Base-by-base conservation (phyloP, 2,329 filamentous ascomycete genomes). In the Fusarium sp. region DNA sequence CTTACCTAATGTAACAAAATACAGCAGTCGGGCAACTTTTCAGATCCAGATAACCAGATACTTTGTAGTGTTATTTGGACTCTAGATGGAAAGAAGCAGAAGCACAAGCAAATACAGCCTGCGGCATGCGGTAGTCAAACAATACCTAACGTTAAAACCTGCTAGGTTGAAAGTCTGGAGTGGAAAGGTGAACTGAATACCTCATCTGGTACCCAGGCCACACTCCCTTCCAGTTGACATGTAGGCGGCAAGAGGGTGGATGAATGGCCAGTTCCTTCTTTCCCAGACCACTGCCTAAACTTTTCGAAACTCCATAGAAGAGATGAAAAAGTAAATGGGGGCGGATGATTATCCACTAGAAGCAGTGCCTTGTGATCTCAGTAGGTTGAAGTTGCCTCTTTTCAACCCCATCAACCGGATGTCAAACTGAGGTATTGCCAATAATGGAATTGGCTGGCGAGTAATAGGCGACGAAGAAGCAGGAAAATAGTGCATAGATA, bases 191-290 rank as follows among this genome's bases (percentile, higher is more conserved):
- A 28, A 28, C 26, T 36, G 33, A 31, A 28, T 46, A 28, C 28
- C 23, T 23, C 33, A 42, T 37, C 16, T 18, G 16, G 44, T 15
- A 11, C 49, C 16, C 23, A 23, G 23, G 23, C 6, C 23, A 23
- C 23, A 23, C 8, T 31, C 38, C 23, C 36, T 46, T 40, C 18
- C 12, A 41, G 10, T 40, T 30, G 52, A 57, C 15, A 46, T 41
- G 7, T 7, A 16, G 20, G 16, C 23, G 36, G 31, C 23, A 45
- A 36, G 55, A 50, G 33, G 44, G 40, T 20, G 37, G 44, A 44
- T 20, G 37, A 52, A 34, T 51, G 47, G 8, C 45, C 44, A 31
- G 49, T 31, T 54, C 61, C 55, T 61, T 66, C 56, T 51, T 61
- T 61, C 40, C 45, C 36, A 31, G 26, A 50, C 37, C 26, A 46